phyloP scores from a whole-genome alignment of 495 filamentous ascomycete genomes.

The Penicillium roqueforti region DNA sequence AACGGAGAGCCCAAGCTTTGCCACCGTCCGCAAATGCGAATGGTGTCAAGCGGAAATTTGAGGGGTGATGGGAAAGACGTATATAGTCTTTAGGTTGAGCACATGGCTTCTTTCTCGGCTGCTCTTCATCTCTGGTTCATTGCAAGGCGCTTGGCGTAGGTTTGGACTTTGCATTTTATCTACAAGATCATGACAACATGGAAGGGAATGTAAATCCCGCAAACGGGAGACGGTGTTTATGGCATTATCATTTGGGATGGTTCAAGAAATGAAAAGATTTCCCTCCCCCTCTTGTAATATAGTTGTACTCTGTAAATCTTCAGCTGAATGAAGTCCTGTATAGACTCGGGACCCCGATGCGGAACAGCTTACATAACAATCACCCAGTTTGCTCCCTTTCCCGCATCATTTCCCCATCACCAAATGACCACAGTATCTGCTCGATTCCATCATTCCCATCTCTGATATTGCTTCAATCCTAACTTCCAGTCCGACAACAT shows the following conservation, averaged over 20 bases:
- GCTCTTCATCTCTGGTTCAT: constrained; percentile 10
- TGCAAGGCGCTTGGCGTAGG: constrained; percentile 23
- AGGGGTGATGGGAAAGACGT: constrained; percentile 32
- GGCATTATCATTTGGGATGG: background rate
- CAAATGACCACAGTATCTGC: constrained; percentile 21
- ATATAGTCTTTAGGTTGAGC: constrained; percentile 14
- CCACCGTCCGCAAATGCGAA: constrained; percentile 32
- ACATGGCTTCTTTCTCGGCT: constrained; percentile 10
- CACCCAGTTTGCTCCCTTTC: constrained; percentile 6
- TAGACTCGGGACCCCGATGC: constrained; percentile 1
- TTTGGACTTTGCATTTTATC: constrained; percentile 2
- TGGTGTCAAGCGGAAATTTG: constrained; percentile 46
- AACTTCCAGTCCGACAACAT: constrained; percentile 26
- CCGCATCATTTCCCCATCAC: constrained; percentile 1
- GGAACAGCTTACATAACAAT: constrained; percentile 2
- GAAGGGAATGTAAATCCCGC: background rate
- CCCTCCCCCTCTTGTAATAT: background rate
- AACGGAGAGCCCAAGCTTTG: constrained; percentile 20
- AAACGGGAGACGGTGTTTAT: background rate
- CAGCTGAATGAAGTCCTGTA: background rate
- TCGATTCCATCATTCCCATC: constrained; percentile 27
- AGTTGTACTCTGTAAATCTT: background rate
- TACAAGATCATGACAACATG: constrained; percentile 1
- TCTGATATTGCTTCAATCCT: background rate
- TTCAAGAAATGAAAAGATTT: background rate